phyloP scores from a whole-genome alignment of 768 basidiomycete species.

The Cyathus striatus region DNA sequence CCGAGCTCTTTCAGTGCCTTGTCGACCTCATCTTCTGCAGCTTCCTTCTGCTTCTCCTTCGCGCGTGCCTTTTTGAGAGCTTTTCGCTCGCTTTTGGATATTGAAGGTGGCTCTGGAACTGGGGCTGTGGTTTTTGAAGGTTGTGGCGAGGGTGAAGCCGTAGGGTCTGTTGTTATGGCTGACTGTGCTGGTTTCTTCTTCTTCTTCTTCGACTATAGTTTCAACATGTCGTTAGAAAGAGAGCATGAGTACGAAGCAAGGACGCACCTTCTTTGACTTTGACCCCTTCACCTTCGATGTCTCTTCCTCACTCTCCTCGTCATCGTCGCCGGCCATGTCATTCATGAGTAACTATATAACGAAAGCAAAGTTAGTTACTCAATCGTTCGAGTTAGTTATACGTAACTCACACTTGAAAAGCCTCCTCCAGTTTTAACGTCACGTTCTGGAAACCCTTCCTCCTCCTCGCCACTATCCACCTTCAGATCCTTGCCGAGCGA shows the following conservation, averaged over 20 bases:
- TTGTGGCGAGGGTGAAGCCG: constrained; percentile 1
- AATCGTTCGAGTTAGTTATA: no score
- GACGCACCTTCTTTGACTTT: constrained; percentile 40
- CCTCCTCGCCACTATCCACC: constrained; percentile 26
- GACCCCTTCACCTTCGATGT: constrained; percentile 14
- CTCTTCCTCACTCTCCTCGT: constrained; percentile 24
- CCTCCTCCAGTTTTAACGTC: constrained; percentile 16
- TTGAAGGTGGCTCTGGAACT: constrained; percentile 4
- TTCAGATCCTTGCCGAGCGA: constrained; percentile 19
- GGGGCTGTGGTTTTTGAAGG: neutral
- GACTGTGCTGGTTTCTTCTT: constrained; percentile 19
- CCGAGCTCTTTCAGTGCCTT: constrained; percentile 82
- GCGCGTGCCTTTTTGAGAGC: constrained; percentile 59
- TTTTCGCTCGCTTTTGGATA: constrained; percentile 52
- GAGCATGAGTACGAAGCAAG: no score
- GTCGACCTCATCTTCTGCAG: constrained; percentile 75
- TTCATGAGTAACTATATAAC: no score
- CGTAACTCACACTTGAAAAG: constrained; percentile 41
- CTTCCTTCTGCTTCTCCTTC: constrained; percentile 66
- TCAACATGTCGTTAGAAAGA: neutral
- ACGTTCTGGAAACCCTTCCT: constrained; percentile 28
- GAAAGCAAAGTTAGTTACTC: no score
- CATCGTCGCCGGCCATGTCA: constrained; percentile 18
- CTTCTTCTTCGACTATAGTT: constrained; percentile 35
- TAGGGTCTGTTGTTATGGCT: constrained; percentile 5